Conservation (phyloP, 257 asterid genomes). For the Solanum ossicruentum region DNA sequence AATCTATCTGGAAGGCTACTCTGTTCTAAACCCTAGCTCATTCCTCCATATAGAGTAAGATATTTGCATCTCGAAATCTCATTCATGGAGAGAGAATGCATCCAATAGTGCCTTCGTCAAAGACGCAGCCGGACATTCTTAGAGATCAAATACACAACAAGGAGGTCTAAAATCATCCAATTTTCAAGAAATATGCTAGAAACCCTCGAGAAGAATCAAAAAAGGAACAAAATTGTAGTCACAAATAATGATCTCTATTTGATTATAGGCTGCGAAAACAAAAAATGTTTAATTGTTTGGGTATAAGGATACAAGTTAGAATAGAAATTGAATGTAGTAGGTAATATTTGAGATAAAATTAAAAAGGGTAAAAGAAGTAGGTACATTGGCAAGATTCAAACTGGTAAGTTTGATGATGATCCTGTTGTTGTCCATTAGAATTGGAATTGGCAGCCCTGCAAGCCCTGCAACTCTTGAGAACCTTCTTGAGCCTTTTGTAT, state of each 20-base stretch:
- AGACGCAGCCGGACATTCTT: background rate
- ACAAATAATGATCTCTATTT: background rate
- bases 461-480: conserved; percentile 56
- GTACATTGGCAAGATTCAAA: conserved; percentile 46
- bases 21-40: background rate
- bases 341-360: too few relatives aligned
- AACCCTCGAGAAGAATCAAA: background rate
- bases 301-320: too few relatives aligned
- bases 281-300: too few relatives aligned
- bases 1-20: background rate
- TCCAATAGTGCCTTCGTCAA: background rate
- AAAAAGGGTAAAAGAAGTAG: background rate
- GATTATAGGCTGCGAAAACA: too few relatives aligned
- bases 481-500: conserved; percentile 80
- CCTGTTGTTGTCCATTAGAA: conserved; percentile 13
- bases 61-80: background rate
- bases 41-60: background rate
- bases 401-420: conserved; percentile 4
- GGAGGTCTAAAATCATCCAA: background rate
- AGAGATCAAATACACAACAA: background rate
- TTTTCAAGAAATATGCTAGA: background rate
- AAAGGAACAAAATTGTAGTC: background rate
- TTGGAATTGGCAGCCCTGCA: conserved; percentile 30
- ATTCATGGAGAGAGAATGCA: background rate
- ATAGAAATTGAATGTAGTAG: too few relatives aligned